Evolutionary conservation across 208 protist species (phyloP), one percentile per base, ranked within the genome.

Genomic region (Acanthamoeba healyi): DNA sequence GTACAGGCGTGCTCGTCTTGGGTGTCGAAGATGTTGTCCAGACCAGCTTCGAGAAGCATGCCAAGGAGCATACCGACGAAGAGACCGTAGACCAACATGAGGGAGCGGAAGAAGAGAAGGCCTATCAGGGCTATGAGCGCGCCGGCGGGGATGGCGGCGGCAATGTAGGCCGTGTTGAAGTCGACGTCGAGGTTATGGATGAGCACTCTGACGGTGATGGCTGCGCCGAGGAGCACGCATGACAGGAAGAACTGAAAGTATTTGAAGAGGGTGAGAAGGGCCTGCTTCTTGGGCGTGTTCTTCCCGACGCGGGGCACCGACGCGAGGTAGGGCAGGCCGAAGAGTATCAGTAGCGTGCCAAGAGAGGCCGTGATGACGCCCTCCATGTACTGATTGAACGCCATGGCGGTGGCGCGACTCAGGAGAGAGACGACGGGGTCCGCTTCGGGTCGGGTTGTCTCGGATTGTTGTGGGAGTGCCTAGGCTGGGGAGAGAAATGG

Each of bases 201-300:
- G 84, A 91, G 36, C 4, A 91, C 61, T 14, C 84, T 6, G 36
- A 91, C 72, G 84, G 58, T 51, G 24, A 72, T 72, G 40, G n/a
- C 44, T 2, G 84, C 84, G 7, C 84, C 84, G 51, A 91, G 51
- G 56, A 91, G 84, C 15, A 70, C 56, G 38, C 54, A 91, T n/a
- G 58, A 91, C 22, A 91, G 51, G 61, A 91, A 91, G 84, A 91
- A 91, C 38, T 91, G 84, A 22, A 63, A 63, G 84, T 91, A 72
- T 49, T 72, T 15, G 58, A 91, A 74, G 51, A 91, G 84, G 14
- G 61, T 91, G 19, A 46, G 34, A 54, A 91, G 61, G 32, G 84
- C 84, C 56, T 91, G 29, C 61, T 44, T 91, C 84, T 91, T 91
- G 5, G 84, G 84, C 22, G 84, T 91, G 34, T 72, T 91, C 40